Percentiles rank a stretch among this genome's conserved stretches.
Evolutionary conservation across 441 rosid species (phyloP).

Genomic region (Arabidopsis hybrid): DNA sequence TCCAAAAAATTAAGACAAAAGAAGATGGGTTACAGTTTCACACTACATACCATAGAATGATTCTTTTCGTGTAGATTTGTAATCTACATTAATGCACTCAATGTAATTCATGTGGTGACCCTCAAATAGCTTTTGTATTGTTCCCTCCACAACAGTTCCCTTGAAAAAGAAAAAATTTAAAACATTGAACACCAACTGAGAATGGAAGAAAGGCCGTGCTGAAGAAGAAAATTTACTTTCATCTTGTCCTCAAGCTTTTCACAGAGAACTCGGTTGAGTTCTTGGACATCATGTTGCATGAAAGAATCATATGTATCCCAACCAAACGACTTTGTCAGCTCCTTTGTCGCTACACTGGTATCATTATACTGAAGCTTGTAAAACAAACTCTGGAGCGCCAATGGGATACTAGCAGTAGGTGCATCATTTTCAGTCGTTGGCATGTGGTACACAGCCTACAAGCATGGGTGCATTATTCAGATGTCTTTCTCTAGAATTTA

Average conservation of each 20-base stretch:
- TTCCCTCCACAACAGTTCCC: constrained; percentile 98
- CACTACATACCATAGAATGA: constrained; percentile 78
- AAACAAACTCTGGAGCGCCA: constrained; percentile 93
- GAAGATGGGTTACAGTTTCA: constrained; percentile 6
- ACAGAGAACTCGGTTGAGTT: constrained; percentile 83
- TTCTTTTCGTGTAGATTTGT: constrained; percentile 91
- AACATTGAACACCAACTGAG: constrained; percentile 30
- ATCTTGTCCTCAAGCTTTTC: constrained; percentile 97
- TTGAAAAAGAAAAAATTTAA: constrained; percentile 42
- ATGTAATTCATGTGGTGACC: constrained; percentile 96
- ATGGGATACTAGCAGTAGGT: constrained; percentile 88
- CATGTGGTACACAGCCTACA: constrained; percentile 98
- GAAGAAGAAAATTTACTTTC: constrained; percentile 64
- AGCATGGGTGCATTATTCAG: constrained; percentile 33
- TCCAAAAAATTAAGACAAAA: constrained; percentile 18
- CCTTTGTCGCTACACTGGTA: constrained; percentile 90
- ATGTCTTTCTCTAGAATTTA: constrained; percentile 30
- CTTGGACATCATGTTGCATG: constrained; percentile 98
- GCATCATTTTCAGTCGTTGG: constrained; percentile 94
- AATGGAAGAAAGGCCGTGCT: constrained; percentile 10
- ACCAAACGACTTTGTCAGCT: constrained; percentile 91
- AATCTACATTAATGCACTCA: constrained; percentile 93
- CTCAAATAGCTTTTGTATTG: constrained; percentile 90
- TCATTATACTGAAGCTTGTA: constrained; percentile 92
- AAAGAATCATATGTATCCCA: constrained; percentile 98